Base-by-base conservation (phyloP, 768 basidiomycete genomes). In the Russula brevipes region DNA sequence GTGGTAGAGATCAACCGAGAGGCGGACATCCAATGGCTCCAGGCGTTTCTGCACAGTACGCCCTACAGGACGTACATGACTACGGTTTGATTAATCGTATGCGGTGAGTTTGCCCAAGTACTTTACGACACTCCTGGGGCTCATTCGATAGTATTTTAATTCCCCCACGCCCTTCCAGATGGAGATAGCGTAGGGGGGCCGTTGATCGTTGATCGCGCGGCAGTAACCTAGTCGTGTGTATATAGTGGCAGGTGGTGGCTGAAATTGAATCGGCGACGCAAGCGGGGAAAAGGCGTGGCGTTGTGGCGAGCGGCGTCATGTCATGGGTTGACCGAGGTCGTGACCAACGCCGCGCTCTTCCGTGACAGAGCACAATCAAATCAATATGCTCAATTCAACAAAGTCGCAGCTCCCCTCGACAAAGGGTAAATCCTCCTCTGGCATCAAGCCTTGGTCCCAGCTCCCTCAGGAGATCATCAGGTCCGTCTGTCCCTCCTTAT, bases 391-490 rank as follows among this genome's bases (percentile, higher is more conserved):
- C 69, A 72, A 67, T 68, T 71, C 66, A 58, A 54, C 53, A 44
- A 59, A 47, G 19, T 59, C 57, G 0, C 17, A 54, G 14, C 52
- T 59, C 58, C 46, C 63, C 12, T 73, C n/a, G 24, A 35, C 30
- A 44, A 57, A 57, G 54, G 82, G 80, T 73, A 86, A 86, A 69
- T 85, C 85, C 57, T 86, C 86, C 71, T 73, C 74, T 19, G 78
- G 81, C 6, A 73, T 79, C 68, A 72, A 83, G 71, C 84, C 82
- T 19, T 86, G 85, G 85, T 78, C 78, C n/a, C 80, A 85, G 66
- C 72, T 86, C 24, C 85, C 85, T 0, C 76, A 78, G 57, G 85
- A 87, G 70, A 79, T 87, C 69, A 74, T 87, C 72, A 80, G 80
- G 85, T 83, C 31, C 39, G 55, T 63, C 14, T 10, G 16, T 30